Evolutionary conservation across 2,329 filamentous ascomycete genomes (phyloP).

Genomic region (Beauveria asiatica): DNA sequence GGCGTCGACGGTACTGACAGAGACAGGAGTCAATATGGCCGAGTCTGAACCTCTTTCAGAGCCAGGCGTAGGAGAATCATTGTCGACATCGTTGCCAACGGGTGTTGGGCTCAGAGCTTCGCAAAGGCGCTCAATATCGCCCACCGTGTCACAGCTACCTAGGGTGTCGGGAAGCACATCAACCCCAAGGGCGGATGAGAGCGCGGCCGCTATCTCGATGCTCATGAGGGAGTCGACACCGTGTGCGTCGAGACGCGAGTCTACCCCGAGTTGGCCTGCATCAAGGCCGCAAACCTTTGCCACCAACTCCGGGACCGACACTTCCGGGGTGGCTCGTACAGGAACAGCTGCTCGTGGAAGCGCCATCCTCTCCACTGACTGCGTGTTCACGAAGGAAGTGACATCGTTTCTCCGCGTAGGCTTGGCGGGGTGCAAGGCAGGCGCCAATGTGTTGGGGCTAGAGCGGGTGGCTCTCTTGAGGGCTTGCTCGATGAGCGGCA

Average conservation of each 20-base stretch:
- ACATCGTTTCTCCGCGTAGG: background rate
- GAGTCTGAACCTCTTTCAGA: background rate
- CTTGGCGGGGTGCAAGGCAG: background rate
- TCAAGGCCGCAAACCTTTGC: constrained; percentile 18
- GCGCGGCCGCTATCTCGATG: constrained; percentile 17
- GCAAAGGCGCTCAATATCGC: background rate
- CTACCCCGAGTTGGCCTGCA: constrained; percentile 13
- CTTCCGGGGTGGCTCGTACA: constrained; percentile 7
- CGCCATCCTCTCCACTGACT: background rate
- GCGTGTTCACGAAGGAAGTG: background rate
- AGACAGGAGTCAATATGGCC: background rate
- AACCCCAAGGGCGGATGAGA: constrained; percentile 17
- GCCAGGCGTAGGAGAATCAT: background rate
- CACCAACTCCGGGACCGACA: constrained; percentile 15
- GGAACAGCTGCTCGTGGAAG: background rate
- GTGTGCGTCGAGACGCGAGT: constrained; percentile 12
- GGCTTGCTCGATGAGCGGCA: background rate
- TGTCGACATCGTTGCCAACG: background rate
- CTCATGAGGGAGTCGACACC: constrained; percentile 21
- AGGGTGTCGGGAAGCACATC: constrained; percentile 13
- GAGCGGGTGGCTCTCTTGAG: background rate
- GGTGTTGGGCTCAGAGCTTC: background rate
- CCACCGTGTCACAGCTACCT: background rate
- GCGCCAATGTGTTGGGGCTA: background rate
- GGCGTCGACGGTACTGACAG: background rate